Evolutionary conservation across 164 flowering plant genomes (phyloP).

Genomic region (Nelumbo lutea): DNA sequence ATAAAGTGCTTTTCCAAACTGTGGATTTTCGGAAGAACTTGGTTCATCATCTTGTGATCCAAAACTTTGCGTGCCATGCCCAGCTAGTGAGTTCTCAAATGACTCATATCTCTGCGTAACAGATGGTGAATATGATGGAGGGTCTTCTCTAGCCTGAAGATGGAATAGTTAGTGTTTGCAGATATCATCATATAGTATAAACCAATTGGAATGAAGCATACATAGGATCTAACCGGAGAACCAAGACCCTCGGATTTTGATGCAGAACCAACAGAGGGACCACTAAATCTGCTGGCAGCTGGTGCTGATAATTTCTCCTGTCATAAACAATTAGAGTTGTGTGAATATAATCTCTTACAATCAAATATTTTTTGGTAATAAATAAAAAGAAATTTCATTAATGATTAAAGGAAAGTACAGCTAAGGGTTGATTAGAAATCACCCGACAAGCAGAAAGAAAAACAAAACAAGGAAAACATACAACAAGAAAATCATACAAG

Average conservation of each 20-base stretch:
- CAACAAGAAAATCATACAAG: neutral
- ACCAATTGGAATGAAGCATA: neutral
- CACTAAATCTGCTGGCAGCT: constrained; percentile 50
- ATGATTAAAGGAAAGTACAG: no score
- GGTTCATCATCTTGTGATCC: constrained; percentile 62
- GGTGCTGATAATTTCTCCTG: constrained; percentile 54
- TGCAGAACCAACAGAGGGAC: constrained; percentile 28
- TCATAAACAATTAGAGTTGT: constrained; percentile 2
- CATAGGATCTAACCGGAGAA: constrained; percentile 62
- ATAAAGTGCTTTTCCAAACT: constrained; percentile 80
- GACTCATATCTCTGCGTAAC: constrained; percentile 59
- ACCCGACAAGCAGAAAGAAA: neutral
- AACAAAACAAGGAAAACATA: neutral
- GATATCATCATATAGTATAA: neutral
- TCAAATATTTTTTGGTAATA: neutral
- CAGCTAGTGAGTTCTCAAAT: constrained; percentile 85
- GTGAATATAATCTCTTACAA: neutral
- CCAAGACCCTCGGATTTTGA: constrained; percentile 44
- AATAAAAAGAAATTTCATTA: no score
- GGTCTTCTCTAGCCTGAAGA: constrained; percentile 84
- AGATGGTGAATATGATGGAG: constrained; percentile 74
- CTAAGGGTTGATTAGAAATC: no score
- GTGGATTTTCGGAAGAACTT: constrained; percentile 49
- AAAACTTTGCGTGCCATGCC: constrained; percentile 54
- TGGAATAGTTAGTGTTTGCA: constrained; percentile 5